Conservation (phyloP, 2,329 filamentous ascomycete genomes). For the Aspergillus sojae region DNA sequence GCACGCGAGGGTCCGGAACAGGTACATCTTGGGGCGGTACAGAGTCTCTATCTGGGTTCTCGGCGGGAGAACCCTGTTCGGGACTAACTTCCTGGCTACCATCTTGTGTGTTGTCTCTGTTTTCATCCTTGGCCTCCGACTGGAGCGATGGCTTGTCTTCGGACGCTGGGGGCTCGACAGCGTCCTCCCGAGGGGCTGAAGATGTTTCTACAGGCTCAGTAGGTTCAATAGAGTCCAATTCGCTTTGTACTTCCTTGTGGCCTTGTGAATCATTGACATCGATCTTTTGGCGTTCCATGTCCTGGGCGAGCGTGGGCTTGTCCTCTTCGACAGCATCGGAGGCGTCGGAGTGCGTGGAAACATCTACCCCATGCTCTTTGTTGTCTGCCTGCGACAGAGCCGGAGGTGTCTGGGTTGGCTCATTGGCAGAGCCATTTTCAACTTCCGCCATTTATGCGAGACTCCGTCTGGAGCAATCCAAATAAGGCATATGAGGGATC, state of each 20-base stretch:
- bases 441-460: slow-evolving; percentile 46
- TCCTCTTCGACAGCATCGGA: slow-evolving; percentile 31
- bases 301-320: slow-evolving; percentile 34
- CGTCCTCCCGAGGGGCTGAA: slow-evolving; percentile 29
- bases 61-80: slow-evolving; percentile 16
- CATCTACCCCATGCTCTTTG: slow-evolving; percentile 34
- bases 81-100: slow-evolving; percentile 18
- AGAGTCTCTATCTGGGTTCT: slow-evolving; percentile 20
- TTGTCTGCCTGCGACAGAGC: slow-evolving; percentile 30
- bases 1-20: slow-evolving; percentile 42
- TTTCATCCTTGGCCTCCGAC: slow-evolving; percentile 23
- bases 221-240: slow-evolving; percentile 21
- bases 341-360: slow-evolving; percentile 27
- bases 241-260: slow-evolving; percentile 4
- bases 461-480: slow-evolving; percentile 37
- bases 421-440: slow-evolving; percentile 37
- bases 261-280: slow-evolving; percentile 24
- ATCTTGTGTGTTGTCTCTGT: slow-evolving; percentile 13
- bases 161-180: slow-evolving; percentile 28
- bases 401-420: slow-evolving; percentile 32
- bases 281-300: slow-evolving; percentile 33
- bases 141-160: slow-evolving; percentile 21
- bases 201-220: slow-evolving; percentile 25
- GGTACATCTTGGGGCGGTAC: slow-evolving; percentile 28
- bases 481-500: slow-evolving; percentile 27